phyloP scores from a whole-genome alignment of 1,284 basidiomycete species.

The Irpex sp. region DNA sequence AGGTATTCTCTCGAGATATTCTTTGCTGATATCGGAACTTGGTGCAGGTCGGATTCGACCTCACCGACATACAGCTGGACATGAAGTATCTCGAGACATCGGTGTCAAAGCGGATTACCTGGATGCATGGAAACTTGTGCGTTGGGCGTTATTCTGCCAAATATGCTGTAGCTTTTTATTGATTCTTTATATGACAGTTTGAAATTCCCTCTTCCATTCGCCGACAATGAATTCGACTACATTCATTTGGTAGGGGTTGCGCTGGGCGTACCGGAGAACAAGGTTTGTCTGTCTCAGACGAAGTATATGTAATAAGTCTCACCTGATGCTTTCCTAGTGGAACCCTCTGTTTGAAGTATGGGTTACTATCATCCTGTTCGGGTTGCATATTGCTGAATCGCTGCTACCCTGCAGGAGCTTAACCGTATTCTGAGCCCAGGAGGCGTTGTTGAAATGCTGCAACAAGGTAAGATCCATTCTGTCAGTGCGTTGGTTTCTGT shows the following conservation, averaged over 20 bases:
- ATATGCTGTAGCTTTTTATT: background rate
- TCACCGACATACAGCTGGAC: slow-evolving; percentile 14
- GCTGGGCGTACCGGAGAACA: slow-evolving; percentile 23
- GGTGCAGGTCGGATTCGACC: slow-evolving; percentile 13
- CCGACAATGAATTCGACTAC: slow-evolving; percentile 15
- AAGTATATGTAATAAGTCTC: background rate
- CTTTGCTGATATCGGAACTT: background rate
- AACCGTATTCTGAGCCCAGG: slow-evolving; percentile 58
- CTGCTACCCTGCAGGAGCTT: slow-evolving; percentile 45
- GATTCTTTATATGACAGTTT: slow-evolving; percentile 4
- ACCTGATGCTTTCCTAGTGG: slow-evolving; percentile 43
- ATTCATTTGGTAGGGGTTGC: slow-evolving; percentile 13
- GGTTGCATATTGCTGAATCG: no score
- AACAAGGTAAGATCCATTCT: slow-evolving; percentile 46
- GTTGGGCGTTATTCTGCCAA: background rate
- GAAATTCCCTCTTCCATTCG: slow-evolving; percentile 10
- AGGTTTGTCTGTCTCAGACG: slow-evolving; percentile 14
- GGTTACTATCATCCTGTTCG: no score
- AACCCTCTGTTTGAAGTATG: slow-evolving; percentile 60
- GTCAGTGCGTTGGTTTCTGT: background rate
- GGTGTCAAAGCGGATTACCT: slow-evolving; percentile 14
- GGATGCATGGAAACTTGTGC: slow-evolving; percentile 17
- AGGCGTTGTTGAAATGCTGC: slow-evolving; percentile 60
- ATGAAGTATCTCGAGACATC: slow-evolving; percentile 7
- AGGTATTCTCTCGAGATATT: background rate